Conservation (phyloP, 2,329 filamentous ascomycete genomes). For the Pseudocercospora eumusae region DNA sequence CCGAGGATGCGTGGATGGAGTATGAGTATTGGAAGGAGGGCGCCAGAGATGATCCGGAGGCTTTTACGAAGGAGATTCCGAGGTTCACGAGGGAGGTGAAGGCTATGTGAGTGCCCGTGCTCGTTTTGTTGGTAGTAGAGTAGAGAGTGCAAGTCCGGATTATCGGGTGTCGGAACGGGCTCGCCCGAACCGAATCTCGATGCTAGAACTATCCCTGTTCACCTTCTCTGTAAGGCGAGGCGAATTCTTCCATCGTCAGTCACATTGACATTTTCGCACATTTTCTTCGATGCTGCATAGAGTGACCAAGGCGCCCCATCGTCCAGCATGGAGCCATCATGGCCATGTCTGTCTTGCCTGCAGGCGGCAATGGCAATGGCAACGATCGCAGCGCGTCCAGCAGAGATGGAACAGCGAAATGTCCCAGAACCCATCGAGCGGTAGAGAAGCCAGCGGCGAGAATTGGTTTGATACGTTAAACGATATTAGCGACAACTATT, state of each 20-base stretch:
- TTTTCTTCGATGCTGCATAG: constrained; percentile 23
- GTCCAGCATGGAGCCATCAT: constrained; percentile 27
- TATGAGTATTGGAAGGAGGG: constrained; percentile 65
- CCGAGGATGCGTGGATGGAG: constrained; percentile 66
- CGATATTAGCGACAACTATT: constrained; percentile 27
- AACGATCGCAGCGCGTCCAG: constrained; percentile 20
- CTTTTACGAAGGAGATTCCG: constrained; percentile 38
- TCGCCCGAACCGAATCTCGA: not conserved
- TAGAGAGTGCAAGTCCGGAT: no score
- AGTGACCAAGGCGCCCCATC: constrained; percentile 14
- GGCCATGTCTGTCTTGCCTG: constrained; percentile 28
- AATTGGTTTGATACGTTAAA: constrained; percentile 28
- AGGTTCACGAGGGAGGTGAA: constrained; percentile 35
- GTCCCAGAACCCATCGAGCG: constrained; percentile 4
- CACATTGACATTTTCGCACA: not conserved
- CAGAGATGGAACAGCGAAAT: constrained; percentile 23
- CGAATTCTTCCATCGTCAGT: not conserved
- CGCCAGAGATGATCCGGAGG: constrained; percentile 46
- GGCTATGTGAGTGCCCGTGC: constrained; percentile 31
- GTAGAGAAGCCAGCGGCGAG: constrained; percentile 8
- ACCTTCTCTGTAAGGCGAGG: not conserved
- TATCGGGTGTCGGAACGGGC: constrained; percentile 1
- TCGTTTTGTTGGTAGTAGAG: no score
- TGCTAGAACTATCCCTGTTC: not conserved
- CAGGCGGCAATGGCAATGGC: constrained; percentile 25